Evolutionary conservation across 164 flowering plant species (phyloP), one percentile per base, ranked within the genome.

Genomic region (Amborella trichopoda): DNA sequence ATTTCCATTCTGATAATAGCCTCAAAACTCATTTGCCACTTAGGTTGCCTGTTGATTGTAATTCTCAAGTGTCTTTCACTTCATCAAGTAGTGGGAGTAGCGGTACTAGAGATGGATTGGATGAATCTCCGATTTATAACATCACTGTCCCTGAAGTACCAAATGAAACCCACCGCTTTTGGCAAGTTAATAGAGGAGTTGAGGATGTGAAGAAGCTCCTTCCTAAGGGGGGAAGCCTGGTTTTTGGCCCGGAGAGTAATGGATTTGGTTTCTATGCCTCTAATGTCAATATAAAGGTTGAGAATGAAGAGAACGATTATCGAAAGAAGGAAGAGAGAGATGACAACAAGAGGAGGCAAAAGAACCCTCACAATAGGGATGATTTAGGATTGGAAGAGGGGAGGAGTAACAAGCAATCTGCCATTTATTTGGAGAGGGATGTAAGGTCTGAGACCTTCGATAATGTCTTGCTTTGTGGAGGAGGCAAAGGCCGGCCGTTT

Each of bases 121-220:
- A 63, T 23, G 86, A 80, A 32, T 76, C 88, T 44, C 72, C 83
- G 1, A 50, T 45, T 6, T 66, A 71, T 50, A 48, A 26, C n/a
- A 26, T 62, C 53, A 61, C 50, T 16, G 40, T 60, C 13, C 63
- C 80, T 36, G 78, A 73, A 63, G 22, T 61, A 18, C 63, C 23
- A 50, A 44, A 43, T 19, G 76, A 76, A 58, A 68, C 65, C 43
- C 77, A 65, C 52, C 70, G 77, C 5, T 40, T 70, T 50, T 71
- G 70, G 72, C 80, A 77, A 45, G 80, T 85, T 52, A 52, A 19
- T 33, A 81, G 60, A 53, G 97, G 87, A 16, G 69, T 73, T 38
- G 89, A 88, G 61, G 90, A 75, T 63, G 90, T 78, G 16, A 82
- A 58, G 45, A 80, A 65, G 60, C 80, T 82, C 55, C 76, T 82